Evolutionary conservation across 306 rosid genomes (phyloP), one percentile per base, ranked within the genome.

Genomic region (Citrullus mucosospermus): DNA sequence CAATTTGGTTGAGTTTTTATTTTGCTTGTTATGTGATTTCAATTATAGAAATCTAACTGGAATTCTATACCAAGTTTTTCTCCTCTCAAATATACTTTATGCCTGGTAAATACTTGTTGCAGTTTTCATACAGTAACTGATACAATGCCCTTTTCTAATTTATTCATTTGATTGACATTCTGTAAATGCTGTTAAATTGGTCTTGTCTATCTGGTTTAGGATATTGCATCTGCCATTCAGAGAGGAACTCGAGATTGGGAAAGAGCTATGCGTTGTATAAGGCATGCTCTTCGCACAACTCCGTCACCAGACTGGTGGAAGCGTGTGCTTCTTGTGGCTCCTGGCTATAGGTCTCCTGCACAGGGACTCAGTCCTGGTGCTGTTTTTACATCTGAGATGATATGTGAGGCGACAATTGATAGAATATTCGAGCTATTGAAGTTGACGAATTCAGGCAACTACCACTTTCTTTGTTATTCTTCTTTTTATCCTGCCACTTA

Each of bases 281-380:
- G 97, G 84, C 99, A 95, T 79, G 97, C 97, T 80, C 89, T 95
- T 32, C 92, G 96, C 38, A 85, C 96, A 55, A 91, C 96, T 78
- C 99, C 99, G 62, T 95, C 99, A 65, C 99, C 99, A 70, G 99
- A 95, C 70, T 95, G 99, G 99, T 95, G 99, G 99, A 95, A 92
- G 87, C 96, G 97, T 15, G 97, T 92, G 80, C 91, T 95, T 79
- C 88, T 95, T n/a, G 85, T 92, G 28, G 97, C 95, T 84, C 90
- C 96, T 60, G 81, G 89, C 89, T 87, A 89, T 87, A 95, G 91
- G 87, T 72, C 85, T 84, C 73, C 88, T 73, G 58, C 96, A 82
- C 99, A 91, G 82, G 91, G 75, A 61, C 83, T 87, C 81, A 87
- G 89, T 71, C 92, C 97, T 78, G 99, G 99, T 85, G 97, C 97